These are phyloP conservation scores for Teunomyces lycoperdinae DNA, from an alignment of 805 yeast species.

Conservation along the genomic window DNA sequence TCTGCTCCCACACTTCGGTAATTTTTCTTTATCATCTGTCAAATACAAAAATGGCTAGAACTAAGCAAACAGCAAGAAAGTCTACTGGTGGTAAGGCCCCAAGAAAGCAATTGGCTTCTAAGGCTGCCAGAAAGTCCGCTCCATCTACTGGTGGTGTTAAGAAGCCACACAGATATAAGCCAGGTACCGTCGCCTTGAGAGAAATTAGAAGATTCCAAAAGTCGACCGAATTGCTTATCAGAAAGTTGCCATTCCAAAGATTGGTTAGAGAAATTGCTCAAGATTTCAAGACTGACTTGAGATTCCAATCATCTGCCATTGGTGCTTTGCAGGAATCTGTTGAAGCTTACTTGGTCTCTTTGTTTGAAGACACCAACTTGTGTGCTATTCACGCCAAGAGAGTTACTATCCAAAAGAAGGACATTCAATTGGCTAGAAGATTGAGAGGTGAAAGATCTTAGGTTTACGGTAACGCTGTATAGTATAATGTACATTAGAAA, in stretches of 20 bases:
- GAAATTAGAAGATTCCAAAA: conserved; percentile 98
- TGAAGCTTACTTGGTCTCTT: conserved; percentile 46
- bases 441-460: conserved; percentile 49
- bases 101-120: conserved; percentile 89
- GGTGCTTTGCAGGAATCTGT: conserved; percentile 50
- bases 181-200: conserved; percentile 95
- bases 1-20: neutral
- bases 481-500: conserved; percentile 13
- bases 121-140: conserved; percentile 91
- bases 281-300: conserved; percentile 87
- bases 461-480: conserved; percentile 1
- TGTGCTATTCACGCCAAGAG: conserved; percentile 51
- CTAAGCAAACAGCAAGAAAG: conserved; percentile 92
- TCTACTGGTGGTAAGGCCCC: conserved; percentile 96
- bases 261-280: conserved; percentile 94
- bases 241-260: conserved; percentile 97
- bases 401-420: conserved; percentile 48
- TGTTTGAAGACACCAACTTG: conserved; percentile 48
- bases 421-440: conserved; percentile 48
- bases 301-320: conserved; percentile 90
- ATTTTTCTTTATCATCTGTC: conserved; percentile 1
- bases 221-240: conserved; percentile 89
- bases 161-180: conserved; percentile 95
- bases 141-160: conserved; percentile 92
- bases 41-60: conserved; percentile 69